phyloP scores from a whole-genome alignment of 2,329 filamentous ascomycete species.

The Penicillium sp. region DNA sequence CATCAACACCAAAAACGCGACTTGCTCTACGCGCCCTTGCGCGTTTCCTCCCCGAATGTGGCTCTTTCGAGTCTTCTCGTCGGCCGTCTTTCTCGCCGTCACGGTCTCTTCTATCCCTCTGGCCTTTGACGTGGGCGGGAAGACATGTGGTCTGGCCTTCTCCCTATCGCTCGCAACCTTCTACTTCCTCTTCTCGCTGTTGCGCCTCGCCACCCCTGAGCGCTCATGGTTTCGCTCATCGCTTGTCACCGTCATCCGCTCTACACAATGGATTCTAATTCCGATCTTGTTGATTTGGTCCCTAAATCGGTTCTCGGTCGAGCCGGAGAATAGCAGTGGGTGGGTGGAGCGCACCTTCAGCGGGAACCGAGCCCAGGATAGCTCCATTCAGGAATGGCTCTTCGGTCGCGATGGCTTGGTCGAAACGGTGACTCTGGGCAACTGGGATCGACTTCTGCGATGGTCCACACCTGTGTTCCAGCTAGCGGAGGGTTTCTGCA shows the following conservation, averaged over 20 bases:
- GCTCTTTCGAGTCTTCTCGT: constrained; percentile 77
- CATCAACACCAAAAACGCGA: constrained; percentile 5
- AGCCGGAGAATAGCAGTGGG: constrained; percentile 65
- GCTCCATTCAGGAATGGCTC: constrained; percentile 77
- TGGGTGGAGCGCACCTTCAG: constrained; percentile 82
- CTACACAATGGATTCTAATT: constrained; percentile 83
- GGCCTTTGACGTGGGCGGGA: constrained; percentile 95
- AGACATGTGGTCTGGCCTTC: constrained; percentile 90
- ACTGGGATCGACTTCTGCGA: constrained; percentile 83
- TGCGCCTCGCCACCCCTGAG: constrained; percentile 79
- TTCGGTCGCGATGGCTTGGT: constrained; percentile 83
- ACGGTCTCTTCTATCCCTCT: constrained; percentile 95
- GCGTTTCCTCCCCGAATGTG: constrained; percentile 62
- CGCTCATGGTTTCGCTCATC: constrained; percentile 72
- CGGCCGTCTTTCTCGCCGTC: constrained; percentile 81
- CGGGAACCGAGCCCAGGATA: constrained; percentile 61
- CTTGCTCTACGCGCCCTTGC: constrained; percentile 15
- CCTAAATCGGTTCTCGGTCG: constrained; percentile 90
- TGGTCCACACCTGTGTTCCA: constrained; percentile 96
- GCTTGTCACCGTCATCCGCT: constrained; percentile 67
- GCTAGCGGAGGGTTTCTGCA: constrained; percentile 93
- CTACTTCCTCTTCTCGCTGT: constrained; percentile 82
- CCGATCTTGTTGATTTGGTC: constrained; percentile 90
- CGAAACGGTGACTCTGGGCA: constrained; percentile 76
- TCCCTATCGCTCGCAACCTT: constrained; percentile 85